Evolutionary conservation across 2,329 filamentous ascomycete species (phyloP), one percentile per base, ranked within the genome.

Genomic region (Fusarium cicatricum): DNA sequence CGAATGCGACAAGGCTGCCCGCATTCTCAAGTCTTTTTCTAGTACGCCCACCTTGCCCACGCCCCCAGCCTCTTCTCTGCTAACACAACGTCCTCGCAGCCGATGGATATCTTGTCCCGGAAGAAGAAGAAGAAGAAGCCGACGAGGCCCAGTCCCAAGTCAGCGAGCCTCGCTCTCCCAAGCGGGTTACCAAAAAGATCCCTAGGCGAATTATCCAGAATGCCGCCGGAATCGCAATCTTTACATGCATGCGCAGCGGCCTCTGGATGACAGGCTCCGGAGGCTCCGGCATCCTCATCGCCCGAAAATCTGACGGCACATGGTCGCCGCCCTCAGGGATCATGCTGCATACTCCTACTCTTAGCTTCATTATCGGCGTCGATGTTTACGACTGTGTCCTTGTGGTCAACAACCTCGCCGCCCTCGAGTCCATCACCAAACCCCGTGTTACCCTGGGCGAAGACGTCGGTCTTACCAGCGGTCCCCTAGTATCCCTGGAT

Each of bases 331-430:
- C 94, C 0, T 96, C 91, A 0, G 93, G 91, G 41, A 92, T 98
- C 63, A 85, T 97, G 78, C 82, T 97, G 40, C 94, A 98, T 71
- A 97, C 94, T 0, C 86, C 91, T 1, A 92, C 90, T 1, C 82
- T 97, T 29, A 94, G 92, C 31, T 97, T 98, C 70, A 84, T 97
- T 47, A 88, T 93, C 6, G 94, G 93, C 3, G 90, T 97, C 34
- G 94, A 98, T 71, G 92, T 97, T 28, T 98, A 97, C 79, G 94
- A 98, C 73, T 97, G 93, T 70, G 90, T 98, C 12, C 84, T 97
- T 9, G 90, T 97, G 31, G 93, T 97, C 71, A 97, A 96, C 77
- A 92, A 90, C 38, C 86, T 90, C 39, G 84, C 91, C 52, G 92
- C 92, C 7, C 79, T 98, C 40, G 90, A 97, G 64, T 86, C 90